Percentiles rank a stretch among this genome's conserved stretches.
Evolutionary conservation across 768 basidiomycete species (phyloP).

Genomic region (Termitomyces eurrhizus): DNA sequence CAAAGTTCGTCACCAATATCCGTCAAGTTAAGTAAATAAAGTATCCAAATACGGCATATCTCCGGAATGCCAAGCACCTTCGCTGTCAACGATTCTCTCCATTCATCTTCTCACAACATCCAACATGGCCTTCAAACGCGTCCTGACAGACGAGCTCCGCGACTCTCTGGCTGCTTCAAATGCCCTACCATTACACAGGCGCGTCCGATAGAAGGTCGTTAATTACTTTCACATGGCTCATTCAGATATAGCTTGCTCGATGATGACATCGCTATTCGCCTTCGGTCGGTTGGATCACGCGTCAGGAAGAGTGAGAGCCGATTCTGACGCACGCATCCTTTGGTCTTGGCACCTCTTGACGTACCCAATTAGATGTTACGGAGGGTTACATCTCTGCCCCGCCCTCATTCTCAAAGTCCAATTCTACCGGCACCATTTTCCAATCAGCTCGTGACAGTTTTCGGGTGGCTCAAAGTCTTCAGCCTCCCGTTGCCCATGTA

Average conservation of each 20-base stretch:
- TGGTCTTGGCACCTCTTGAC: conserved; percentile 21
- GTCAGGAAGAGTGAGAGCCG: conserved; percentile 52
- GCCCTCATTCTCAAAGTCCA: conserved; percentile 36
- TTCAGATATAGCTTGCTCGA: conserved; percentile 32
- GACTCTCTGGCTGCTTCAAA: conserved; percentile 16
- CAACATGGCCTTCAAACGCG: conserved; percentile 23
- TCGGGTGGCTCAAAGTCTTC: conserved; percentile 35
- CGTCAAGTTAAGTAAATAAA: background rate
- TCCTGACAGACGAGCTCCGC: conserved; percentile 23
- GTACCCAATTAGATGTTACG: conserved; percentile 44
- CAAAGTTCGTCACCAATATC: background rate
- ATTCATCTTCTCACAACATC: background rate
- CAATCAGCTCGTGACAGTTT: conserved; percentile 55
- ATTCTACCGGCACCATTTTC: conserved; percentile 42
- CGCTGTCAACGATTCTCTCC: background rate
- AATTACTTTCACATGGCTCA: background rate
- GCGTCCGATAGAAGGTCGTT: background rate
- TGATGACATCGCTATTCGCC: conserved; percentile 47
- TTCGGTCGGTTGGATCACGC: conserved; percentile 56
- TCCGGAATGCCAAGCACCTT: background rate
- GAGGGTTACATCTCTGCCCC: conserved; percentile 51
- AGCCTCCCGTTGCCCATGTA: conserved; percentile 12
- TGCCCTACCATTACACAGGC: conserved; percentile 11
- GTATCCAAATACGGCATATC: background rate
- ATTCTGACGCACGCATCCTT: background rate